Conservation (phyloP, 768 basidiomycete genomes). For the Aureoboletus auriporus region DNA sequence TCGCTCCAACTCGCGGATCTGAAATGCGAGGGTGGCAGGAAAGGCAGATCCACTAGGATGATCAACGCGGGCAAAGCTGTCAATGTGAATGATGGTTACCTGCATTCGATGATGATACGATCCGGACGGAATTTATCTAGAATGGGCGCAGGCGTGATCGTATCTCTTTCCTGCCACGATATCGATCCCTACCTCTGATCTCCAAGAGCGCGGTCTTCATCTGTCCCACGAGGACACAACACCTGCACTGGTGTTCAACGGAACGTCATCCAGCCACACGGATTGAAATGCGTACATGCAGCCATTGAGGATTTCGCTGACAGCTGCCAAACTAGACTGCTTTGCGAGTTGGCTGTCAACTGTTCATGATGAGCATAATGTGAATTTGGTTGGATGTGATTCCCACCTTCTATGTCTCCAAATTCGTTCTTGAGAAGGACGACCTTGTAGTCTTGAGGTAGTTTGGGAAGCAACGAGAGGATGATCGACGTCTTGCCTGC, state of each 20-base stretch:
- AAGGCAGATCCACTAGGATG: conserved; percentile 81
- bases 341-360: conserved; percentile 91
- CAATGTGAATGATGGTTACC: conserved; percentile 43
- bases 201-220: conserved; percentile 90
- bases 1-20: conserved; percentile 84
- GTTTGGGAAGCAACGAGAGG: conserved; percentile 73
- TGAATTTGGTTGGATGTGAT: background rate
- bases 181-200: conserved; percentile 59
- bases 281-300: conserved; percentile 63
- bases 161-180: background rate
- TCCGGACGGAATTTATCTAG: conserved; percentile 82
- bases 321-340: conserved; percentile 78
- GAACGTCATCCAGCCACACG: background rate
- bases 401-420: conserved; percentile 82
- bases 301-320: conserved; percentile 94
- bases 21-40: conserved; percentile 92
- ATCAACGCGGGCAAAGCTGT: conserved; percentile 1
- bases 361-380: conserved; percentile 24
- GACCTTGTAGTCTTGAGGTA: conserved; percentile 83
- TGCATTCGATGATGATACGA: conserved; percentile 93
- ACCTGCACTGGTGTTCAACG: conserved; percentile 44
- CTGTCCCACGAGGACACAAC: conserved; percentile 91
- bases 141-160: background rate
- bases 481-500: conserved; percentile 81
- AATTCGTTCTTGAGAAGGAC: conserved; percentile 96